Conservation (phyloP, 73 alveolate species). For the Symbiodinium natans region DNA sequence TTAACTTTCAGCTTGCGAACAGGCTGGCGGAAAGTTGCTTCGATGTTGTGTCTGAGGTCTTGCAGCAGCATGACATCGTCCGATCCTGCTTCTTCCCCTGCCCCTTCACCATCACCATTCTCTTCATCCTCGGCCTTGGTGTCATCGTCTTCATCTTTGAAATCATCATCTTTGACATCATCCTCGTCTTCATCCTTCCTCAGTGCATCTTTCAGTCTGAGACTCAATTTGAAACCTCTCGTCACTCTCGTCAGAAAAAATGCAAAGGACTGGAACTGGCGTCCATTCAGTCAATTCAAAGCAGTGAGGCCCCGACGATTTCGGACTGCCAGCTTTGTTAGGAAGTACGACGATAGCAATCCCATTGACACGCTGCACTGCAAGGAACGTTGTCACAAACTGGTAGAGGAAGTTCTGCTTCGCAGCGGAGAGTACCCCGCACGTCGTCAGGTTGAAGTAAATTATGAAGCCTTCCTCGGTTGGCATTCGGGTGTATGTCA, state of each 20-base stretch:
- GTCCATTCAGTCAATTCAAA: background rate
- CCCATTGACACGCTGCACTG: background rate
- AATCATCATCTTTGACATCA: background rate
- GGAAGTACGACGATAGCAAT: background rate
- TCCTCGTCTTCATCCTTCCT: background rate
- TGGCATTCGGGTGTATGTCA: background rate
- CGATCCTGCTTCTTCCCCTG: background rate
- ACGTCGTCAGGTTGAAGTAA: background rate
- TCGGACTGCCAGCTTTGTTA: background rate
- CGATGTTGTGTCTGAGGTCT: background rate
- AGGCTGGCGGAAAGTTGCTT: conserved; percentile 1
- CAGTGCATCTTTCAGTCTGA: no score
- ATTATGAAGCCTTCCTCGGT: background rate
- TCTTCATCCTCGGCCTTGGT: no score
- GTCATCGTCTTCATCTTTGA: background rate
- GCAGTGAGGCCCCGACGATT: background rate
- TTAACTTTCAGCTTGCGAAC: background rate
- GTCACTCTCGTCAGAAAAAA: no score
- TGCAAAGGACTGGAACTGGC: background rate
- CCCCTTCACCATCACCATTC: no score
- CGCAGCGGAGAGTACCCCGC: background rate
- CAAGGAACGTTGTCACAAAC: background rate
- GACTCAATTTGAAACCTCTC: no score
- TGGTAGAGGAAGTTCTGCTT: background rate
- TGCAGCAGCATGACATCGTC: background rate